Conservation (phyloP, 1,284 basidiomycete genomes). For the Fomitopsis pinicola region DNA sequence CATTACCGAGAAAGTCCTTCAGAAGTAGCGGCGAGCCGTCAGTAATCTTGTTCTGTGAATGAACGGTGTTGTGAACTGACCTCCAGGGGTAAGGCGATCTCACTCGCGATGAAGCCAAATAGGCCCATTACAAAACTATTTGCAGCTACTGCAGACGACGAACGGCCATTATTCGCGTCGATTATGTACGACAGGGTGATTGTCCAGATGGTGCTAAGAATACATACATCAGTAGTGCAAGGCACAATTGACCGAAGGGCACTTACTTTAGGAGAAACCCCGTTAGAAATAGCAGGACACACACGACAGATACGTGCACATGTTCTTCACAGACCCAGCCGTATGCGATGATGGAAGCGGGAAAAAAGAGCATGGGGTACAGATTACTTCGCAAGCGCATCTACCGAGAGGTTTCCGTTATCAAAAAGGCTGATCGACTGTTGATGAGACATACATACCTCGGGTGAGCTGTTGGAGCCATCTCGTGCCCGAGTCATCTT, state of each 20-base stretch:
- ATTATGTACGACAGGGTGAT: constrained; percentile 74
- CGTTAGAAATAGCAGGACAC: constrained; percentile 56
- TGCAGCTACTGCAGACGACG: constrained; percentile 63
- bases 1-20: constrained; percentile 54
- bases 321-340: constrained; percentile 73
- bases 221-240: background rate
- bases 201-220: constrained; percentile 59
- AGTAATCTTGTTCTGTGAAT: too few relatives aligned
- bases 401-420: constrained; percentile 29
- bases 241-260: background rate
- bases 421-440: background rate
- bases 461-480: constrained; percentile 58
- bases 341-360: constrained; percentile 60
- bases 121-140: constrained; percentile 72
- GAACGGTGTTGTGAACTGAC: constrained; percentile 25
- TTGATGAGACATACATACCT: constrained; percentile 44
- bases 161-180: constrained; percentile 73
- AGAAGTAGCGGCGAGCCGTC: background rate
- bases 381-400: constrained; percentile 71
- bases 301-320: constrained; percentile 58
- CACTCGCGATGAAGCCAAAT: constrained; percentile 66
- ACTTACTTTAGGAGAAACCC: constrained; percentile 69
- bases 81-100: constrained; percentile 66
- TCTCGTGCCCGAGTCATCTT: constrained; percentile 55
- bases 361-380: constrained; percentile 50